These are phyloP conservation scores for Phytophthora multivora DNA, from an alignment of 352 stramenopile species.

Conservation along the genomic window DNA sequence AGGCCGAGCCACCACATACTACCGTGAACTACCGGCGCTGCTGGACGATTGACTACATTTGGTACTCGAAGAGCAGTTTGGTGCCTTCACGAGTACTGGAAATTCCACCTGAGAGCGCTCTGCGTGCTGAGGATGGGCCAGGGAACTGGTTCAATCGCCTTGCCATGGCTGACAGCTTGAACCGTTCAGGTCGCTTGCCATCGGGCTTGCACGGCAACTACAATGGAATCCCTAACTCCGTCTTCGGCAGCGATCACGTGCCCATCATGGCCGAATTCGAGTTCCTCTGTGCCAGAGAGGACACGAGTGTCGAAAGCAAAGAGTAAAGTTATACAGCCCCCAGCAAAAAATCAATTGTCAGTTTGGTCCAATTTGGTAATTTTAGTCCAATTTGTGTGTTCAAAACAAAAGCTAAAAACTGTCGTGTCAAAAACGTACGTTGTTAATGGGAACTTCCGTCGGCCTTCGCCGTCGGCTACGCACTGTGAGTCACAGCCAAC, in stretches of 20 bases:
- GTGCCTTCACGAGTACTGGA: conserved; percentile 66
- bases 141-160: conserved; percentile 80
- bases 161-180: conserved; percentile 73
- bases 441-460: conserved; percentile 12
- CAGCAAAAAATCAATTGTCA: no score
- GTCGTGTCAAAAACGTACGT: no score
- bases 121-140: conserved; percentile 78
- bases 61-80: conserved; percentile 77
- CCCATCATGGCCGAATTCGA: conserved; percentile 88
- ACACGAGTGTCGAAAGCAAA: conserved; percentile 1
- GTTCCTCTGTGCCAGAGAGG: conserved; percentile 53
- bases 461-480: conserved; percentile 20
- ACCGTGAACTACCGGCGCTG: conserved; percentile 88
- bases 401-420: no score
- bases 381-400: background rate
- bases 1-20: conserved; percentile 80
- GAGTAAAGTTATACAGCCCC: no score
- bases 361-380: background rate
- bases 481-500: background rate
- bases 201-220: conserved; percentile 79
- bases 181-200: conserved; percentile 60
- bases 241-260: conserved; percentile 86
- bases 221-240: conserved; percentile 88
- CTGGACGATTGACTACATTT: conserved; percentile 92
- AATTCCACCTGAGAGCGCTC: conserved; percentile 69